Evolutionary conservation across 169 alveolate genomes (phyloP).

Genomic region (Plasmodium cynomolgi): DNA sequence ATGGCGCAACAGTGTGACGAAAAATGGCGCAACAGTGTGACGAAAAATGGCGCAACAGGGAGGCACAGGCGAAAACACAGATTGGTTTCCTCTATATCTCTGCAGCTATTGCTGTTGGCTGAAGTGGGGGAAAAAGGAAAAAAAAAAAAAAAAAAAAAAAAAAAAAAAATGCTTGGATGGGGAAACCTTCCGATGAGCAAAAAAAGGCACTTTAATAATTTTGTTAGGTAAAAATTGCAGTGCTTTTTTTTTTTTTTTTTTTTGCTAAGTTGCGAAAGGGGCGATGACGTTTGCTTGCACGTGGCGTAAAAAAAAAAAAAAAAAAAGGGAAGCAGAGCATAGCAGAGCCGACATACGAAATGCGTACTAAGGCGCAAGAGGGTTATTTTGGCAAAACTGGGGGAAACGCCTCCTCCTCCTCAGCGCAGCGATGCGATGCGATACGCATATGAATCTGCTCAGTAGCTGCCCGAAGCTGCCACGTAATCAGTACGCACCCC

Average conservation of each 20-base stretch:
- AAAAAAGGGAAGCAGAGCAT: neutral
- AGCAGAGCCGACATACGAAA: neutral
- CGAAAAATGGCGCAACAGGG: neutral
- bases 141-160: neutral
- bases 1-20: neutral
- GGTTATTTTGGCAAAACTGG: neutral
- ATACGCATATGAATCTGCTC: neutral
- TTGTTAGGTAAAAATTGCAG: neutral
- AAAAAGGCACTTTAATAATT: neutral
- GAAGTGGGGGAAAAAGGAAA: neutral
- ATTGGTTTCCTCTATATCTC: neutral
- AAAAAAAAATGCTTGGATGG: neutral
- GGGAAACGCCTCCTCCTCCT: neutral
- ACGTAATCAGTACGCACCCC: neutral
- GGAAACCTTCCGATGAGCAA: neutral
- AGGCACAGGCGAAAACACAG: neutral
- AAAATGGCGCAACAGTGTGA: neutral
- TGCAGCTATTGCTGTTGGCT: neutral
- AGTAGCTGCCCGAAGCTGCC: neutral
- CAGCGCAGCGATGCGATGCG: neutral
- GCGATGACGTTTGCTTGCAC: neutral
- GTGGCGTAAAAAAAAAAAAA: neutral
- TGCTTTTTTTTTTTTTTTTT: neutral
- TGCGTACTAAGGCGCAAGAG: neutral
- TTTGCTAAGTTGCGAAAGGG: neutral